Percentiles rank a stretch among this genome's conserved stretches.
phyloP scores from a whole-genome alignment of 495 filamentous ascomycete species.

The Trichoderma reesei region DNA sequence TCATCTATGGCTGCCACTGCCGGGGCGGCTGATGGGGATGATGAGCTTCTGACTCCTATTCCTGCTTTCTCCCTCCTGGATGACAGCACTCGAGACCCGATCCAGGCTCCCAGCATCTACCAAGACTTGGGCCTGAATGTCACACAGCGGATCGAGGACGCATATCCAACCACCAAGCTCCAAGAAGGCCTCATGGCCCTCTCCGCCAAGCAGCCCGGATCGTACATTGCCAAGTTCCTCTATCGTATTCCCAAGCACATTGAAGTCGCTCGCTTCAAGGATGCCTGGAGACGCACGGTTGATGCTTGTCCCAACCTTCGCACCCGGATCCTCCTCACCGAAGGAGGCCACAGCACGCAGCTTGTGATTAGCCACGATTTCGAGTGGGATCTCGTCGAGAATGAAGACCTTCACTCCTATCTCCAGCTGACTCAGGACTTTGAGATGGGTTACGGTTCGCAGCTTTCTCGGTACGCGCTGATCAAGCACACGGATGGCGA shows the following conservation, averaged over 20 bases:
- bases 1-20: neutral
- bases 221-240: conserved; percentile 37
- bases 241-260: conserved; percentile 15
- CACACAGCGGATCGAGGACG: conserved; percentile 28
- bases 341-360: neutral
- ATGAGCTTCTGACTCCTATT: neutral
- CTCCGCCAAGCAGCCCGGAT: conserved; percentile 17
- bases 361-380: conserved; percentile 8
- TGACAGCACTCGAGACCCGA: neutral
- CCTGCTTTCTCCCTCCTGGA: neutral
- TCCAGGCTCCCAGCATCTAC: neutral
- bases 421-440: neutral
- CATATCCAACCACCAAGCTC: conserved; percentile 50
- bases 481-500: conserved; percentile 7
- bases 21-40: neutral
- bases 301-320: neutral
- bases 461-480: neutral
- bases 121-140: neutral
- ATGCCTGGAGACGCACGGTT: neutral
- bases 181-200: conserved; percentile 38
- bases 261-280: conserved; percentile 16
- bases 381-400: conserved; percentile 11
- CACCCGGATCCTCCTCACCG: neutral
- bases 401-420: neutral
- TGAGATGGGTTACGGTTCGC: neutral